Evolutionary conservation across 208 protist genomes (phyloP).

Genomic region (Zelonia costaricensis): DNA sequence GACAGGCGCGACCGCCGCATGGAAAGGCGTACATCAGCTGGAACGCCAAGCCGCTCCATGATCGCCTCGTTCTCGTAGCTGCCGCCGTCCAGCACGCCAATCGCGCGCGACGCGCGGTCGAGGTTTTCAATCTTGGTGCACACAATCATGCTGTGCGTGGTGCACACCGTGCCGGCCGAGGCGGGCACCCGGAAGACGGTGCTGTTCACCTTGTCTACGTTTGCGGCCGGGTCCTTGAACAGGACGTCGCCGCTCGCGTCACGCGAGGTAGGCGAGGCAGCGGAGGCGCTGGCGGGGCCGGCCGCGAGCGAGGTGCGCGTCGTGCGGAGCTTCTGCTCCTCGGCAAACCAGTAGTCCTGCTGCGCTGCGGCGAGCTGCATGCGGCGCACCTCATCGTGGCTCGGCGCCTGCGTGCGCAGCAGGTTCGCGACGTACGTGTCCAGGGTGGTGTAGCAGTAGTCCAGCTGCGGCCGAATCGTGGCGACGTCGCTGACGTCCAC

Average conservation of each 20-base stretch:
- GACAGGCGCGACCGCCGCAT: slow-evolving; percentile 40
- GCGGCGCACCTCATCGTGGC: slow-evolving; percentile 72
- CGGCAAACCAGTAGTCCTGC: slow-evolving; percentile 57
- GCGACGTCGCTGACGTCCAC: slow-evolving; percentile 67
- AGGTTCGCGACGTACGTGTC: slow-evolving; percentile 52
- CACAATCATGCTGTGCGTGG: slow-evolving; percentile 62
- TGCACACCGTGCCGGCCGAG: slow-evolving; percentile 33
- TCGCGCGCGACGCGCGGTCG: slow-evolving; percentile 45
- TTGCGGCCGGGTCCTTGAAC: slow-evolving; percentile 23
- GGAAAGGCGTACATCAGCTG: slow-evolving; percentile 24
- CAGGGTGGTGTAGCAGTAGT: slow-evolving; percentile 46
- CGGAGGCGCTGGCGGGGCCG: neutral
- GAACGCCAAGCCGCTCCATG: slow-evolving; percentile 24
- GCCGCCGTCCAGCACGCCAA: slow-evolving; percentile 12
- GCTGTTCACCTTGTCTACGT: slow-evolving; percentile 36
- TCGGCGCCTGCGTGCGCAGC: slow-evolving; percentile 57
- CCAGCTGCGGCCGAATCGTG: slow-evolving; percentile 56
- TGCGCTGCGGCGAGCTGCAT: slow-evolving; percentile 64
- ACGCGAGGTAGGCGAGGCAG: neutral
- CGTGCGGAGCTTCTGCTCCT: slow-evolving; percentile 38
- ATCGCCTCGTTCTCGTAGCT: slow-evolving; percentile 36
- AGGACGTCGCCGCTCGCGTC: slow-evolving; percentile 5
- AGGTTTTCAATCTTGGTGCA: slow-evolving; percentile 77
- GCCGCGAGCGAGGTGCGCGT: slow-evolving; percentile 15
- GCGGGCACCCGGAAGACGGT: slow-evolving; percentile 27